Base-by-base conservation (phyloP, 2,329 filamentous ascomycete genomes). In the Apiospora saccharicola region DNA sequence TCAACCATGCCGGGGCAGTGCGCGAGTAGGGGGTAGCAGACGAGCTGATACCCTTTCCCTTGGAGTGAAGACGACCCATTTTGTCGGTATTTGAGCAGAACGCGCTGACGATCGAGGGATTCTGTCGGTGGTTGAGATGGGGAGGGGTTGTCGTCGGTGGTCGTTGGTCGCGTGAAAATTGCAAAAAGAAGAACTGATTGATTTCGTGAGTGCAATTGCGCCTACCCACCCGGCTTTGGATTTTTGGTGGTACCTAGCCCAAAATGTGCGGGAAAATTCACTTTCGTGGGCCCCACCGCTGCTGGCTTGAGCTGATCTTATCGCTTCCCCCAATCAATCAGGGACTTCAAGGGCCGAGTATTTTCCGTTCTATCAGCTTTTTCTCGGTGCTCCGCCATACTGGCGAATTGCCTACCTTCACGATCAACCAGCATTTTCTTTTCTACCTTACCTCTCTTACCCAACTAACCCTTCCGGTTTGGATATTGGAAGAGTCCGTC, bases 51-150 rank as follows among this genome's bases (percentile, higher is more conserved):
- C 96, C 97, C 94, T 98, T 98, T 90, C 96, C 96, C 83, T 98
- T 98, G 91, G 90, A 94, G 93, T 99, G 97, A 93, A 98, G 92
- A 90, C 96, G 92, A 92, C 95, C 94, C 94, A 97, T 97, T 79
- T 86, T 93, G 86, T 82, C 85, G 83, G 83, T 80, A 82, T 81
- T 80, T 8, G 64, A 77, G 76, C 77, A 74, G 77, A 77, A 76
- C 77, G 64, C 64, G 37, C 64, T 44, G 67, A 46, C 41, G 41
- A 68, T 64, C 57, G 67, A 46, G 75, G 75, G 71, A 67, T 71
- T 73, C 37, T 69, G 72, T 70, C 68, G 70, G 72, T 74, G 80
- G 76, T 79, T 75, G 57, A n/a, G 57, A 41, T 41, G 53, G 57
- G 49, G 34, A 64, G 57, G 57, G 57, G 57, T 64, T 64, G 34